phyloP scores from a whole-genome alignment of 495 filamentous ascomycete genomes.

The Gamarada debralockiae region DNA sequence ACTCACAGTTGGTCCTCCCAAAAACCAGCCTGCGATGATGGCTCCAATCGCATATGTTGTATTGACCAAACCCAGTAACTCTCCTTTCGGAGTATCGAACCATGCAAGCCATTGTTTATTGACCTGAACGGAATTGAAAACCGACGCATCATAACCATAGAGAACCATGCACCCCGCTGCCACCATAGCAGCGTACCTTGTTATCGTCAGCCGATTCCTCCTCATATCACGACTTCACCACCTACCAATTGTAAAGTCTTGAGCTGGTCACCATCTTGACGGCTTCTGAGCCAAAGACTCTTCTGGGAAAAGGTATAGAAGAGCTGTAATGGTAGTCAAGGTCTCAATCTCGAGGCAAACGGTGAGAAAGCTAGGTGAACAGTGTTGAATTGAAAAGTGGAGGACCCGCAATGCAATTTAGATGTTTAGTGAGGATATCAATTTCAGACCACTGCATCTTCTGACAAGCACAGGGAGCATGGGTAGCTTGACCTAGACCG shows the following conservation, averaged over 20 bases:
- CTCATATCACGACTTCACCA: background rate
- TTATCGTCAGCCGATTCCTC: background rate
- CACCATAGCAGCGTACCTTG: conserved; percentile 57
- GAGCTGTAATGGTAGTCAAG: too few species aligned
- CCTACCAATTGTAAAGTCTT: background rate
- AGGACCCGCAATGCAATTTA: too few species aligned
- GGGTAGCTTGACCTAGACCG: too few species aligned
- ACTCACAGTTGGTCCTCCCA: background rate
- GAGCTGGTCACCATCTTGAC: background rate
- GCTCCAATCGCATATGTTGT: conserved; percentile 62
- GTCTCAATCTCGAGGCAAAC: too few species aligned
- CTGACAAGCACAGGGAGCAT: too few species aligned
- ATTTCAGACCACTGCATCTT: too few species aligned
- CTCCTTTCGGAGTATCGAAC: conserved; percentile 48
- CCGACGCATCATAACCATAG: conserved; percentile 64
- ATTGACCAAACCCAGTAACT: conserved; percentile 53
- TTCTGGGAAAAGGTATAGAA: too few species aligned
- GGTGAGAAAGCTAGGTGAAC: too few species aligned
- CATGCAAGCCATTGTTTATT: conserved; percentile 55
- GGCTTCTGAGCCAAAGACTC: too few species aligned
- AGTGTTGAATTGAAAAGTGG: too few species aligned
- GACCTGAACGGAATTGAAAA: conserved; percentile 61
- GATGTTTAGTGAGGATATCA: too few species aligned
- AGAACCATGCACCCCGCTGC: conserved; percentile 65
- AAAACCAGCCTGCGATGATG: conserved; percentile 44